Evolutionary conservation across 176 grass and related monocot genomes (phyloP), one percentile per base, ranked within the genome.

Genomic region (Aegilops longissima): DNA sequence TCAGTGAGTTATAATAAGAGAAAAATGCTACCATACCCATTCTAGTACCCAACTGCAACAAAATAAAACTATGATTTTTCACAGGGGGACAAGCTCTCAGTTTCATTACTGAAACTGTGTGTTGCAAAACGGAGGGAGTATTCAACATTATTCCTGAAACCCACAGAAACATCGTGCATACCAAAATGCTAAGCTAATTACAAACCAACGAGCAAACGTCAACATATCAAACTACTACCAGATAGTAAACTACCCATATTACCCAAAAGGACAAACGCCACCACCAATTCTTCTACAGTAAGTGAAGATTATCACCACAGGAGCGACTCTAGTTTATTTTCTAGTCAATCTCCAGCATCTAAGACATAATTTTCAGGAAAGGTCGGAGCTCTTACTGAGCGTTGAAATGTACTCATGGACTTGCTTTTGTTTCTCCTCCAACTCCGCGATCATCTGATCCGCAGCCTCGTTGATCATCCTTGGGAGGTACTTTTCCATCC

Each of bases 401-500:
- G 33, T 82, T 36, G 61, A 85, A 81, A 84, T 30, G 89, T 92
- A 88, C 66, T 94, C 90, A 25, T 81, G 25, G 21, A 93, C 64
- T 25, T 2, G 25, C 23, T 20, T 76, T 66, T 89, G 74, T 70
- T 89, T 88, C 40, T 92, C 93, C 73, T 24, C 76, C 61, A 98
- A 68, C 30, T 40, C 69, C 23, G 68, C 67, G 12, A 94, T 94
- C 25, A 80, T 86, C 59, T 91, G 76, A 68, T 94, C 90, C 58
- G 88, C 78, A 10, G 76, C 79, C 45, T 94, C 88, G 67, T 80
- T 75, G 52, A 96, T 91, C 83, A 88, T 86, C 35, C 72, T 66
- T 5, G 87, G 88, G 62, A 96, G 80, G 76, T 82, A 84, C 56
- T 73, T 79, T 36, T 92, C 88, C 51, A 93, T 93, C 45, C 85